Conservation (phyloP, 192 early-diverging fungal genomes). For the Backusella liffmaniae region DNA sequence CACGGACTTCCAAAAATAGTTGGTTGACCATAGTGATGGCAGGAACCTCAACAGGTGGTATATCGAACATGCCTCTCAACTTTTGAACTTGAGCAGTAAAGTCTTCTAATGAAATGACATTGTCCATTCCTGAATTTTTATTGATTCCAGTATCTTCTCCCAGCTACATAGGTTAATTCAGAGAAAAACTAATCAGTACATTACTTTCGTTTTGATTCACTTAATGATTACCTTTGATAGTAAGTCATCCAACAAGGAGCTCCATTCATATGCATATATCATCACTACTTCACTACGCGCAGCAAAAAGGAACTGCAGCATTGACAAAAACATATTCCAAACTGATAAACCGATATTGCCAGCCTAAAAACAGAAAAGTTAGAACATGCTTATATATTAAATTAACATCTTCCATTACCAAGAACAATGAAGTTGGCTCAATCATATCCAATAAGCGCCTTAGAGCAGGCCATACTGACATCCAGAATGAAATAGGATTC, state of each 20-base stretch:
- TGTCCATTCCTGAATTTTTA: background rate
- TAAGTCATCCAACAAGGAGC: constrained; percentile 34
- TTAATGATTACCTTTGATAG: constrained; percentile 23
- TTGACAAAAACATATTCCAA: constrained; percentile 39
- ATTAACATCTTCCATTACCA: background rate
- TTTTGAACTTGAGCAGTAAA: constrained; percentile 12
- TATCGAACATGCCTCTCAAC: constrained; percentile 38
- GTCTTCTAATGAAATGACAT: background rate
- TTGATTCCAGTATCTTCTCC: background rate
- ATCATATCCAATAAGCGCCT: constrained; percentile 17
- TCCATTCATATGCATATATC: constrained; percentile 42
- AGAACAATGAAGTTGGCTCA: constrained; percentile 2
- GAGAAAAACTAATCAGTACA: background rate
- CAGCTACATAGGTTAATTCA: background rate
- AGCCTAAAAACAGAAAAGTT: constrained; percentile 1
- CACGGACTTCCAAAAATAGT: constrained; percentile 36
- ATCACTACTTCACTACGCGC: constrained; percentile 33
- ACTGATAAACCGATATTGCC: constrained; percentile 25
- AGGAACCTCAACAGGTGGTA: constrained; percentile 35
- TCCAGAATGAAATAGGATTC: constrained; percentile 20
- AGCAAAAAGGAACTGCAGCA: constrained; percentile 38
- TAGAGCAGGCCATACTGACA: constrained; percentile 23
- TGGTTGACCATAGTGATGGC: constrained; percentile 32
- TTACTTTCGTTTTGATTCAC: no score
- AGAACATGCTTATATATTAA: background rate